phyloP scores from a whole-genome alignment of 164 flowering plant species.

The Stephania cephalantha region DNA sequence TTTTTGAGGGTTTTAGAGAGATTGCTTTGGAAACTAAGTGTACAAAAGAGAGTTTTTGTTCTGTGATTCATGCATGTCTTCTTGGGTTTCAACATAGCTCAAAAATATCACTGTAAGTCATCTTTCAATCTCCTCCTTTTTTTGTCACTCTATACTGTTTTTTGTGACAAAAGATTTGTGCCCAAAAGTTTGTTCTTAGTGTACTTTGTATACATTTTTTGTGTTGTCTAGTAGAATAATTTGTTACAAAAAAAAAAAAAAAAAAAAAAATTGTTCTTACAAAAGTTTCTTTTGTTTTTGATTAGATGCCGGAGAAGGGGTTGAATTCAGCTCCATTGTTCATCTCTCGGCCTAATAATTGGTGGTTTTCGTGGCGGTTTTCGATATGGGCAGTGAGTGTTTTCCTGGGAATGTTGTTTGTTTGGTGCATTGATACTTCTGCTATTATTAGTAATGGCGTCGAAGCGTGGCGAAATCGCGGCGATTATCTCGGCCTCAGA shows the following conservation, averaged over 20 bases:
- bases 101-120: neutral
- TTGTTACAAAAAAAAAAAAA: too few relatives aligned
- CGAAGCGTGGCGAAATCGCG: constrained; percentile 31
- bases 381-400: constrained; percentile 33
- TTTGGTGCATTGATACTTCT: constrained; percentile 59
- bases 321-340: constrained; percentile 16
- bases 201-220: too few relatives aligned
- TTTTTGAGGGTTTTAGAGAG: too few relatives aligned
- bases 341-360: constrained; percentile 27
- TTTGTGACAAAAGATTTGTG: too few relatives aligned
- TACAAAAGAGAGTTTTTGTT: neutral
- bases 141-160: too few relatives aligned
- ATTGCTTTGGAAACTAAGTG: neutral
- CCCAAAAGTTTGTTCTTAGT: too few relatives aligned
- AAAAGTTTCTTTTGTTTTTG: neutral
- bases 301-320: constrained; percentile 55
- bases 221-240: too few relatives aligned
- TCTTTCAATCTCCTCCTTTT: neutral
- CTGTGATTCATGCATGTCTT: neutral
- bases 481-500: constrained; percentile 22
- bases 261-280: neutral
- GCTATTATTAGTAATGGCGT: constrained; percentile 29
- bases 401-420: constrained; percentile 43
- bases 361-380: constrained; percentile 40
- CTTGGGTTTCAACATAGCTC: neutral